Evolutionary conservation across 495 filamentous ascomycete species (phyloP).

Genomic region (Penicillium paradoxum): DNA sequence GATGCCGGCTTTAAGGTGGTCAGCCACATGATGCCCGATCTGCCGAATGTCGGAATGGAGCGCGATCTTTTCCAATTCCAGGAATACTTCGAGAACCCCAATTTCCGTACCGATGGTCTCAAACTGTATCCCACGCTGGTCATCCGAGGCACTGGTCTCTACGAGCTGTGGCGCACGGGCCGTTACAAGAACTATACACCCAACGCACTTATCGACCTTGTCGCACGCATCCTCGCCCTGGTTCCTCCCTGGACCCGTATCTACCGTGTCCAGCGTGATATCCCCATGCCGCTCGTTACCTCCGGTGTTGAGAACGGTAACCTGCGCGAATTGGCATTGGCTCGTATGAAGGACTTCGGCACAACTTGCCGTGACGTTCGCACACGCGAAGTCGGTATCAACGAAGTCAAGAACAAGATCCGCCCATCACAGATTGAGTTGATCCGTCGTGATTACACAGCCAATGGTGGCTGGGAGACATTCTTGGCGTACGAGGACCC

Average conservation of each 20-base stretch:
- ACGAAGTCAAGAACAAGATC: slow-evolving; percentile 98
- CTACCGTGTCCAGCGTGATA: slow-evolving; percentile 97
- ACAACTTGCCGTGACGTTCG: slow-evolving; percentile 97
- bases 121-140: slow-evolving; percentile 98
- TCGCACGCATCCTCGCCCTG: slow-evolving; percentile 88
- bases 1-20: slow-evolving; percentile 99
- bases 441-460: slow-evolving; percentile 88
- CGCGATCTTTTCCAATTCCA: slow-evolving; percentile 93
- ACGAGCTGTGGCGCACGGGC: slow-evolving; percentile 95
- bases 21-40: slow-evolving; percentile 98
- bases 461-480: slow-evolving; percentile 97
- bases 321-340: slow-evolving; percentile 83
- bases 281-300: slow-evolving; percentile 96
- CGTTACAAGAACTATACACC: slow-evolving; percentile 98
- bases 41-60: slow-evolving; percentile 98
- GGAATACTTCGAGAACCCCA: slow-evolving; percentile 96
- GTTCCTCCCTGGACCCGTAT: slow-evolving; percentile 98
- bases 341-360: slow-evolving; percentile 97
- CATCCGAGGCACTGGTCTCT: slow-evolving; percentile 93
- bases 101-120: slow-evolving; percentile 93
- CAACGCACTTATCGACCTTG: slow-evolving; percentile 90
- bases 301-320: slow-evolving; percentile 98
- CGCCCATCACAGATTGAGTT: slow-evolving; percentile 94
- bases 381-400: slow-evolving; percentile 94
- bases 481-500: slow-evolving; percentile 98